A percentile compares a stretch with the other conserved stretches of the same genome.
Evolutionary conservation across 2,329 filamentous ascomycete species (phyloP).

Genomic region (Claviceps sp.): DNA sequence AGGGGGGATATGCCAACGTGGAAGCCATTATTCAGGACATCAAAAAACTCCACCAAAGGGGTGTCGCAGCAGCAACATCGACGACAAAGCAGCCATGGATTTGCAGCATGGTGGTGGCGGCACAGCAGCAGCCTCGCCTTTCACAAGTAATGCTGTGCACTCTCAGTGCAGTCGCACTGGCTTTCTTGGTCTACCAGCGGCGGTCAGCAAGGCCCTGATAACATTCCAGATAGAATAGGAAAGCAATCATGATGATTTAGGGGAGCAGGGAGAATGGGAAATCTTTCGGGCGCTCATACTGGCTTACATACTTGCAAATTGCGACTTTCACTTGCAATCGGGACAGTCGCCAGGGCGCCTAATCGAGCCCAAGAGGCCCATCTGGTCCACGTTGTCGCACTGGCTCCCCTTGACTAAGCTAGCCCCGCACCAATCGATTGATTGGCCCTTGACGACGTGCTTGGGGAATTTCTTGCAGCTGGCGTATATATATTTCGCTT

Average conservation of each 20-base stretch:
- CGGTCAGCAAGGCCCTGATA: not conserved
- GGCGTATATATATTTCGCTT: not conserved
- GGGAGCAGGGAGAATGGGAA: too few species aligned
- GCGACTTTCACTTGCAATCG: too few species aligned
- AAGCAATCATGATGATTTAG: not conserved
- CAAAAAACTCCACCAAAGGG: not conserved
- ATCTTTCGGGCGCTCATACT: too few species aligned
- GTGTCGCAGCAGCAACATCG: too few species aligned
- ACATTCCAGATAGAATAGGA: not conserved
- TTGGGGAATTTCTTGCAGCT: not conserved
- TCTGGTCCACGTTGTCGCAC: not conserved
- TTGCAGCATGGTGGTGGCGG: too few species aligned
- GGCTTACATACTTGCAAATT: too few species aligned
- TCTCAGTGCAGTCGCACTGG: not conserved
- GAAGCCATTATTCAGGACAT: not conserved
- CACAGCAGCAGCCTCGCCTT: not conserved
- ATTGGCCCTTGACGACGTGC: not conserved
- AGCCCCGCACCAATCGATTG: not conserved
- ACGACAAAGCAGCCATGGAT: too few species aligned
- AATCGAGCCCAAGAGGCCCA: not conserved
- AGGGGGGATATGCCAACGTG: not conserved
- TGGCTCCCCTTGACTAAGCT: not conserved
- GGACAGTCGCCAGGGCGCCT: not conserved
- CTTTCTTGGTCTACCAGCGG: not conserved
- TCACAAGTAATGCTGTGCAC: not conserved